Percentiles rank a stretch among this genome's conserved stretches.
Conservation (phyloP, 164 flowering plant species). For the Taxillus chinensis region DNA sequence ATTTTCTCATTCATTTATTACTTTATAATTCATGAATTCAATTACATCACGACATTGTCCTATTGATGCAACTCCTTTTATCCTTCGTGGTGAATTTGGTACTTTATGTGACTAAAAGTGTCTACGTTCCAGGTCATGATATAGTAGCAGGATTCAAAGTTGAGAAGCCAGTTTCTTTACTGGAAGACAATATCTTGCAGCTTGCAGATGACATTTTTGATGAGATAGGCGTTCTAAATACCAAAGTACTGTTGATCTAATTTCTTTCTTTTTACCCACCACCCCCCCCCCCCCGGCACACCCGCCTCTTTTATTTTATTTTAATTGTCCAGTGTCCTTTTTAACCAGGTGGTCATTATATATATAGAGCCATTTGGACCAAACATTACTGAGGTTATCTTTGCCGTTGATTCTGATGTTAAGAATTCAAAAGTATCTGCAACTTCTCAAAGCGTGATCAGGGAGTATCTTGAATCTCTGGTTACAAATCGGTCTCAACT, state of each 20-base stretch:
- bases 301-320: not conserved
- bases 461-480: slow-evolving; percentile 33
- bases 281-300: no score
- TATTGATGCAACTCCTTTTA: not conserved
- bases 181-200: slow-evolving; percentile 42
- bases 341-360: slow-evolving; percentile 55
- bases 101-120: slow-evolving; percentile 3
- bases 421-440: slow-evolving; percentile 27
- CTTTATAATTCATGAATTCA: no score
- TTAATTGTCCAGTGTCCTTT: slow-evolving; percentile 11
- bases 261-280: not conserved
- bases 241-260: slow-evolving; percentile 25
- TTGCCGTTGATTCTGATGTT: slow-evolving; percentile 53
- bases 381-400: slow-evolving; percentile 58
- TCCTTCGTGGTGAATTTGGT: not conserved
- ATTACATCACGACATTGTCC: no score
- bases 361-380: slow-evolving; percentile 41
- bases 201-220: slow-evolving; percentile 56
- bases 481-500: slow-evolving; percentile 36
- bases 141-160: slow-evolving; percentile 70
- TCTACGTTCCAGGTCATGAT: slow-evolving; percentile 43
- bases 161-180: slow-evolving; percentile 39
- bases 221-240: slow-evolving; percentile 33
- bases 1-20: no score
- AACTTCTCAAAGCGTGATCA: slow-evolving; percentile 48